These are phyloP conservation scores for Podaxis carcinomalis DNA, from an alignment of 768 basidiomycete species.

Conservation along the genomic window DNA sequence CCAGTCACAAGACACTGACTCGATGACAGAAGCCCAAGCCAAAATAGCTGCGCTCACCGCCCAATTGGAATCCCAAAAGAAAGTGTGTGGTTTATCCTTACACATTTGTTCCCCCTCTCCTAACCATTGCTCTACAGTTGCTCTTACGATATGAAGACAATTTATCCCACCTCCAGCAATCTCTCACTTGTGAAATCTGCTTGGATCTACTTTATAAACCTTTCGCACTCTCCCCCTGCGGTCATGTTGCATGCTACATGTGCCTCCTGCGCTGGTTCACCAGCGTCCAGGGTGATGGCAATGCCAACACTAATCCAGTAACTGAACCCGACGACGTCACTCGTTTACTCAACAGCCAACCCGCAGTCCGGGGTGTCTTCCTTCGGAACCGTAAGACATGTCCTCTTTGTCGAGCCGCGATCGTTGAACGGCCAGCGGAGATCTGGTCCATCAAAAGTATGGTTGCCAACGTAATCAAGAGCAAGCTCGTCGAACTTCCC, in stretches of 20 bases:
- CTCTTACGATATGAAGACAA: conserved; percentile 50
- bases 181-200: conserved; percentile 76
- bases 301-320: conserved; percentile 15
- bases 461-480: conserved; percentile 47
- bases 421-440: conserved; percentile 61
- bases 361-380: conserved; percentile 35
- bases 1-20: conserved; percentile 14
- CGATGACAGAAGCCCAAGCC: conserved; percentile 10
- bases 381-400: conserved; percentile 61
- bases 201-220: conserved; percentile 71
- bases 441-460: conserved; percentile 71
- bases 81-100: conserved; percentile 3
- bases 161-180: conserved; percentile 52
- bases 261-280: conserved; percentile 81
- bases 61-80: conserved; percentile 6
- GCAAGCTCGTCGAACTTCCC: conserved; percentile 42
- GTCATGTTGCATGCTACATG: conserved; percentile 65
- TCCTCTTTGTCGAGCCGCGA: conserved; percentile 64
- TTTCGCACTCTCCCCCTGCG: conserved; percentile 71
- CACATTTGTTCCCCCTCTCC: background rate
- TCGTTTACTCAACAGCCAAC: conserved; percentile 33
- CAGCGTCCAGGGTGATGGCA: conserved; percentile 26
- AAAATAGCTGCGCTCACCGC: conserved; percentile 9
- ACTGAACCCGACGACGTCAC: conserved; percentile 16
- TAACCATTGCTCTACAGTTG: conserved; percentile 27